Evolutionary conservation across 1,139 yeast genomes (phyloP), one percentile per base, ranked within the genome.

Genomic region (Zygoascus sp.): DNA sequence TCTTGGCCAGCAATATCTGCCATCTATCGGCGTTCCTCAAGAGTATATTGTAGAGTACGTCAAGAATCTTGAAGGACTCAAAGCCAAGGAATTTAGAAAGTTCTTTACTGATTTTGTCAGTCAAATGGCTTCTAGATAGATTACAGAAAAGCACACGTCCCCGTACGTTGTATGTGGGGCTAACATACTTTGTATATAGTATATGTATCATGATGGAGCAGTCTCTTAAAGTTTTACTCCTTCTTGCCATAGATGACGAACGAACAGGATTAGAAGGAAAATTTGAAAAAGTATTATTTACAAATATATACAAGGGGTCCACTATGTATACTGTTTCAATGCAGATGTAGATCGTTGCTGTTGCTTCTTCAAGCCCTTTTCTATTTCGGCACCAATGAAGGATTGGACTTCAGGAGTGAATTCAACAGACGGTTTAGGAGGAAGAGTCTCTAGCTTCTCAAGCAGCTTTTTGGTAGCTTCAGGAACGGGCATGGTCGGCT

Each of bases 401-500:
- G 77, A 80, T 66, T 81, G 75, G 56, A 85, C 76, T 59, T 85
- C 95, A 20, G 76, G 77, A 9, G 85, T 72, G 58, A 87, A 77
- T 56, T 74, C 73, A 40, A 70, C 70, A 56, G 70, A 70, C 42
- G 70, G 70, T 52, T 74, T 70, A 47, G 68, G 64, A 42, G 79
- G 77, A 60, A 75, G 63, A 47, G 67, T 66, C 40, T 73, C 70
- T 60, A 77, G 74, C 66, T 82, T 84, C 47, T 76, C 75, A 66
- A 80, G 72, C 61, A 79, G 55, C 47, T 60, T 50, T 39, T 53
- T 53, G 22, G 67, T 64, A 22, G 52, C 52, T 23, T 66, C 65
- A 1, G 59, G 50, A 5, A 45, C 82, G 40, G 96, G 96, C 95
- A 87, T 87, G 51, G 73, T 68, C 39, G 96, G 96, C 25, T 83